These are phyloP conservation scores for Phyllosticta citriasiana DNA, from an alignment of 2,329 filamentous ascomycete species.

Conservation along the genomic window DNA sequence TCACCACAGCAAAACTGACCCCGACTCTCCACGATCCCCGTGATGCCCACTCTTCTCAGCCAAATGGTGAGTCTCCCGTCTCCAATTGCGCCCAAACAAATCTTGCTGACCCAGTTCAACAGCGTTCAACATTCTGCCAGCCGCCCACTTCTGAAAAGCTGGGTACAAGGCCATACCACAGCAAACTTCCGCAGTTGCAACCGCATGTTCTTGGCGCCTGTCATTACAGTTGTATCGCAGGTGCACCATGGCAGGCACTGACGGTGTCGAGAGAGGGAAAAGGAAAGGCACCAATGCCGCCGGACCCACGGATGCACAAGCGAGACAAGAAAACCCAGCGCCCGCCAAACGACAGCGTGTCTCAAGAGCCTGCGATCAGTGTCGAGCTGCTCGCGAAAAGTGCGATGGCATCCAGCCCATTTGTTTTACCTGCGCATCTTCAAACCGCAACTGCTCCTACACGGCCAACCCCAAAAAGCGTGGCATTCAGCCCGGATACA, in stretches of 20 bases:
- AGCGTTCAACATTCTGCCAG: neutral
- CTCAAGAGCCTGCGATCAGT: conserved; percentile 60
- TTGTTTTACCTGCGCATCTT: conserved; percentile 56
- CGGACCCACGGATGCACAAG: neutral
- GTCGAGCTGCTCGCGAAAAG: conserved; percentile 57
- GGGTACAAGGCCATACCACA: neutral
- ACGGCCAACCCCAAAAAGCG: conserved; percentile 64
- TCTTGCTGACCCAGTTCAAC: neutral
- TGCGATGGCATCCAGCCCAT: conserved; percentile 60
- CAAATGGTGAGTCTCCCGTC: neutral
- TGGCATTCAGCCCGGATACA: conserved; percentile 71
- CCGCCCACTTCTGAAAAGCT: neutral
- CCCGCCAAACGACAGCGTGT: conserved; percentile 49
- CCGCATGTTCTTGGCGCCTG: neutral
- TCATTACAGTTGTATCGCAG: neutral
- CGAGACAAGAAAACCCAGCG: conserved; percentile 10
- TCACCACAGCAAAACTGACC: neutral
- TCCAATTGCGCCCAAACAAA: neutral
- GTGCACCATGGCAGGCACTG: conserved; percentile 6
- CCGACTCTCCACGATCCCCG: neutral
- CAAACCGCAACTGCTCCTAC: conserved; percentile 59
- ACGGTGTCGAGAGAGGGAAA: conserved; percentile 9
- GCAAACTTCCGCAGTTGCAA: neutral
- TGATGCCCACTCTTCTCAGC: neutral
- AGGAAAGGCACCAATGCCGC: conserved; percentile 1